Evolutionary conservation across 805 yeast species (phyloP), one percentile per base, ranked within the genome.

Genomic region (Yueomyces sinensis): DNA sequence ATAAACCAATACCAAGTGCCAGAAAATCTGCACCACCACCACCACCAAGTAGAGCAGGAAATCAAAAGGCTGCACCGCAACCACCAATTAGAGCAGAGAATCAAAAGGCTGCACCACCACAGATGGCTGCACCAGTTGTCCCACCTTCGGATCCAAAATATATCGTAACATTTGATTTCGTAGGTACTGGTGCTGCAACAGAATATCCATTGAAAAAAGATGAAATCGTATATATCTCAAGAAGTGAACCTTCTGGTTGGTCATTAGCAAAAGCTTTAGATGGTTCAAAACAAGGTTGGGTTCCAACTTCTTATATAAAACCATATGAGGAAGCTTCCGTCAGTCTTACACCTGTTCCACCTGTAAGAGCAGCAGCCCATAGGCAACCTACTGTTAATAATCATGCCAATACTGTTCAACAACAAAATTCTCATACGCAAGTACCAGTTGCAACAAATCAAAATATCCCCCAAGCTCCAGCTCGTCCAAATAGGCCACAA

Each of bases 221-320:
- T 39, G 81, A 82, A 31, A 63, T 83, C 32, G 75, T 89, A 27
- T 74, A 74, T 41, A 73, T 91, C 24, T 61, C 76, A 3, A 77
- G 71, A 49, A 74, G 79, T 42, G 82, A 79, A 37, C 75, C 77
- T 31, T 87, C 82, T 41, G 95, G 95, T 14, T 91, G 99, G 99
- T 89, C 94, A 47, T 66, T 91, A 38, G 96, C 86, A 9, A 81
- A 80, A 53, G 66, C 74, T 24, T 54, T 78, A 40, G 87, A 80
- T 49, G 91, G 82, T 29, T 51, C 77, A 1, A 70, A 64, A 37
- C 91, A 86, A 54, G 99, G 99, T 4, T 91, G 98, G 98, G 89
- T 91, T 11, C 99, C 99, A 13, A 79, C 91, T 17, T 82, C 87
- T n/a, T 91, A 87, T 53, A 74, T 89, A 49, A 74, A 65, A 16